Base-by-base conservation (phyloP, 345 rosid species). In the Syzygium oleosum region DNA sequence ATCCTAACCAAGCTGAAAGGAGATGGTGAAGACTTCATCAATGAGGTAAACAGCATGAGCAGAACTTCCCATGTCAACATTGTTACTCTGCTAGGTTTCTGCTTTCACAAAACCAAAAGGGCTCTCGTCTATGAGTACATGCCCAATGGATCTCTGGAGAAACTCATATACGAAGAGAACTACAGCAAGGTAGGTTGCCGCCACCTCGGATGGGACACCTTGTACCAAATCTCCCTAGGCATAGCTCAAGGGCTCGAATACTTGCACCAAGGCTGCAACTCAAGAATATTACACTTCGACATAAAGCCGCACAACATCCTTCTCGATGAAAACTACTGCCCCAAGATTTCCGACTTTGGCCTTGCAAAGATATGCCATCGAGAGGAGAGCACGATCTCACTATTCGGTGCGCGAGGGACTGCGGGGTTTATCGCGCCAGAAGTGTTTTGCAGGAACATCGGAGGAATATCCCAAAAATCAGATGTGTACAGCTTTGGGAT, bases 61-160 rank as follows among this genome's bases (percentile, higher is more conserved):
- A 91, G 55, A 89, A 93, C 92, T 27, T 94, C 95, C 16, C 95
- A 92, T 90, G 90, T 93, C 65, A 92, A 93, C 61, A 63, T 93
- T 4, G 93, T 91, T 43, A 29, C 51, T 10, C 85, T 84, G 11
- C 11, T 89, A 1, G 89, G 90, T 14, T 92, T 88, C 29, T 90
- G 88, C 78, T 53, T 77, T 11, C 91, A 38, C 41, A 38, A 38
- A 38, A 38, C 41, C 41, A 38, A 38, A 38, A 2, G 41, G 41
- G 41, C 41, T 55, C 86, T 34, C 3, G 41, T 38, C 41, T 38
- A 38, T 38, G 41, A 38, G 41, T 38, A 38, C 41, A 38, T 38
- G 41, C 3, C 41, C 41, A 38, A 38, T 38, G 41, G 41, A 38
- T 38, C 41, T 38, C 41, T 38, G 41, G 41, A 38, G 59, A 90